A percentile compares a stretch with the other conserved stretches of the same genome.
phyloP scores from a whole-genome alignment of 495 filamentous ascomycete species.

The Stereocaulon alpinum region DNA sequence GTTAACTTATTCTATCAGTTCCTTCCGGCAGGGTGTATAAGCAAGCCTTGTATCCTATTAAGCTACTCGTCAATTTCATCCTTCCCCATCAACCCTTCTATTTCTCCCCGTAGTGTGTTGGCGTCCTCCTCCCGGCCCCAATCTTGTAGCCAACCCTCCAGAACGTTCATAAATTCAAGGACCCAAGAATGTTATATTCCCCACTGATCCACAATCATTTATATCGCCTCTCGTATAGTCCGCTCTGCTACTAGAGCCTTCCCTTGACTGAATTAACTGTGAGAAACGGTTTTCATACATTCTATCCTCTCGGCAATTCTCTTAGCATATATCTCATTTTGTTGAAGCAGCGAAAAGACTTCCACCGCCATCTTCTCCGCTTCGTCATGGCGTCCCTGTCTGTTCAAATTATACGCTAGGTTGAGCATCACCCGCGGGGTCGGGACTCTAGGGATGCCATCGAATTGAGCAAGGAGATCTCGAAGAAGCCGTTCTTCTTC shows the following conservation, averaged over 20 bases:
- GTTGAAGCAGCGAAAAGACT: conserved; percentile 3
- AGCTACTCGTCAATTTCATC: too few species aligned
- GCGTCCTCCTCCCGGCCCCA: conserved; percentile 15
- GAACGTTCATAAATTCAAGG: conserved; percentile 14
- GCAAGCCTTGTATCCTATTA: too few species aligned
- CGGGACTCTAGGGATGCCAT: neutral
- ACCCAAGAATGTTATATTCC: conserved; percentile 14
- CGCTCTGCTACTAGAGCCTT: conserved; percentile 1
- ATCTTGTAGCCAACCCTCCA: conserved; percentile 13
- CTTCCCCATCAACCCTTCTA: conserved; percentile 13
- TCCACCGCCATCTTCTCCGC: neutral
- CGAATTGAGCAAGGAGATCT: conserved; percentile 5
- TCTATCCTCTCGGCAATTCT: conserved; percentile 2
- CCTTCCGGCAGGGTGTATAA: conserved; percentile 13
- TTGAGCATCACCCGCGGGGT: conserved; percentile 6
- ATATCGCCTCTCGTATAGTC: conserved; percentile 3
- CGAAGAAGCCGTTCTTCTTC: conserved; percentile 7
- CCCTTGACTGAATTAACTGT: conserved; percentile 3
- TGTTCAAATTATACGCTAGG: conserved; percentile 4
- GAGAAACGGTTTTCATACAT: conserved; percentile 1
- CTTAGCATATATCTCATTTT: conserved; percentile 1
- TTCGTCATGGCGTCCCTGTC: conserved; percentile 5
- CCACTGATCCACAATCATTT: conserved; percentile 10
- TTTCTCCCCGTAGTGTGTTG: conserved; percentile 14
- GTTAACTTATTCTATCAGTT: conserved; percentile 12